phyloP scores from a whole-genome alignment of 768 basidiomycete species.

The Tephrocybe sp. region DNA sequence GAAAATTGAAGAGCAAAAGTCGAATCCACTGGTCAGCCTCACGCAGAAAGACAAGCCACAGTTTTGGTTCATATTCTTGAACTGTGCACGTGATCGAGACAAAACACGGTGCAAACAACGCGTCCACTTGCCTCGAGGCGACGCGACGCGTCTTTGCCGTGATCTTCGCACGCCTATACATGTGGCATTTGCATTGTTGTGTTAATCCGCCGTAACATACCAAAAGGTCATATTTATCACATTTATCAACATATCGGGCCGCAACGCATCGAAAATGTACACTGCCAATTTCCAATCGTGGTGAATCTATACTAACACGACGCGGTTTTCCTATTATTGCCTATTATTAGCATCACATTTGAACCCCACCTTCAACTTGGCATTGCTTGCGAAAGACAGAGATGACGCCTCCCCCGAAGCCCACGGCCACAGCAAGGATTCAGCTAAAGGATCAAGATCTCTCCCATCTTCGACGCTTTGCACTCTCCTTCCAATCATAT shows the following conservation, averaged over 20 bases:
- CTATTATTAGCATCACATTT: too few relatives aligned
- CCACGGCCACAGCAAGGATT: not conserved
- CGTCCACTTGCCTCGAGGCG: slow-evolving; percentile 21
- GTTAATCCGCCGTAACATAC: not conserved
- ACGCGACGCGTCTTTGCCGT: slow-evolving; percentile 28
- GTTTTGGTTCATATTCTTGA: slow-evolving; percentile 22
- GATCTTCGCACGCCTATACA: slow-evolving; percentile 13
- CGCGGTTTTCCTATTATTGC: not conserved
- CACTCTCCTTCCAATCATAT: slow-evolving; percentile 38
- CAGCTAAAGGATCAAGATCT: slow-evolving; percentile 2
- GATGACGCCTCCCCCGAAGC: not conserved
- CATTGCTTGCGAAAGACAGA: not conserved
- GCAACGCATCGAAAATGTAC: not conserved
- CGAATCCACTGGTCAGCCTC: slow-evolving; percentile 37
- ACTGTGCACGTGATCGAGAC: slow-evolving; percentile 33
- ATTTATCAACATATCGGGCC: not conserved
- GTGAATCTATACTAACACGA: not conserved
- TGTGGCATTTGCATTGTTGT: not conserved
- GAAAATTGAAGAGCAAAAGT: slow-evolving; percentile 25
- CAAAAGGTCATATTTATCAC: too few relatives aligned
- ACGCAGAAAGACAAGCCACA: slow-evolving; percentile 26
- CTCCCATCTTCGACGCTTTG: slow-evolving; percentile 40
- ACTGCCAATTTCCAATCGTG: slow-evolving; percentile 4
- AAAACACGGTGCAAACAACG: slow-evolving; percentile 34
- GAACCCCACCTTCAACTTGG: too few relatives aligned